Conservation (phyloP, 371 early-diverging fungal genomes). For the Nosema muscidifuracis region DNA sequence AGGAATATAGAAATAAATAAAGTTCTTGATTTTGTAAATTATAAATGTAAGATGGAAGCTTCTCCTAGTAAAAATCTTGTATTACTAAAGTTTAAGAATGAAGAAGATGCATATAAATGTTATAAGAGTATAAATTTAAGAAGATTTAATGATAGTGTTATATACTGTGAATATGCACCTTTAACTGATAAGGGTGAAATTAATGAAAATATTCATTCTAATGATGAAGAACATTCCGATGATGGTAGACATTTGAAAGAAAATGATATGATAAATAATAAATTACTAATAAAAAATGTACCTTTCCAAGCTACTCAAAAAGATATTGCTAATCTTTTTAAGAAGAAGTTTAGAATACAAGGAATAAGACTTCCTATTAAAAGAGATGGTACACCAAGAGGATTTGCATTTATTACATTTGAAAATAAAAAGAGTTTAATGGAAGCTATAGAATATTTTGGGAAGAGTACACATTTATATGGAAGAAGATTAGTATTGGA, state of each 20-base stretch:
- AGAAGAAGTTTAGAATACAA: constrained; percentile 80
- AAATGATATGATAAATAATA: constrained; percentile 67
- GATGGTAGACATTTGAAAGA: constrained; percentile 1
- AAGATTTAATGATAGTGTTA: constrained; percentile 54
- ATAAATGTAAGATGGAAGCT: constrained; percentile 36
- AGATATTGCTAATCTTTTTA: constrained; percentile 80
- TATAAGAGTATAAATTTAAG: constrained; percentile 57
- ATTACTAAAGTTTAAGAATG: constrained; percentile 56
- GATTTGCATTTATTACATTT: constrained; percentile 93
- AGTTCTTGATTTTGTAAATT: constrained; percentile 20
- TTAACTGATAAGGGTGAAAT: constrained; percentile 63
- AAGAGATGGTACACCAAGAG: constrained; percentile 82
- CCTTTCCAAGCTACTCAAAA: constrained; percentile 93
- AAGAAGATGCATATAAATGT: constrained; percentile 50
- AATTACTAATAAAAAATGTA: constrained; percentile 86
- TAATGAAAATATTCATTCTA: constrained; percentile 63
- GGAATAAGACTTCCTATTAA: constrained; percentile 86
- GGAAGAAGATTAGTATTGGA: constrained; percentile 91
- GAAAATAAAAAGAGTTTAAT: constrained; percentile 81
- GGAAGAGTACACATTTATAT: constrained; percentile 82
- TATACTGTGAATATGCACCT: constrained; percentile 62
- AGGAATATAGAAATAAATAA: constrained; percentile 47
- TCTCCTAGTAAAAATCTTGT: constrained; percentile 61
- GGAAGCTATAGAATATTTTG: constrained; percentile 74
- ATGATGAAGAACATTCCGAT: constrained; percentile 56